A percentile compares a stretch with the other conserved stretches of the same genome.
Conservation (phyloP, 73 alveolate species). For the Paramecium primaurelia region DNA sequence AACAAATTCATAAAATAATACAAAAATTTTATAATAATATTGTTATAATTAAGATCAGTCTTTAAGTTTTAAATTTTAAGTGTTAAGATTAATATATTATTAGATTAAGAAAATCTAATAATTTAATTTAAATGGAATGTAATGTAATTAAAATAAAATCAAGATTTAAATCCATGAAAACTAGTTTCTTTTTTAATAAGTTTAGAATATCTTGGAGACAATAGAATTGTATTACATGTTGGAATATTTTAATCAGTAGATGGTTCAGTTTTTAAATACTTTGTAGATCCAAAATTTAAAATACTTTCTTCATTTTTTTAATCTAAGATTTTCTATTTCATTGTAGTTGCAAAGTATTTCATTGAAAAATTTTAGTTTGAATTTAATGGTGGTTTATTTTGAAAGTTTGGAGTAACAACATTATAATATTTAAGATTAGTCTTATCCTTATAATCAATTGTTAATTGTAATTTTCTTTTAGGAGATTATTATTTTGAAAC, state of each 20-base stretch:
- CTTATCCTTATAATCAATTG: not conserved
- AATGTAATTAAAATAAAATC: not conserved
- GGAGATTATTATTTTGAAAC: not conserved
- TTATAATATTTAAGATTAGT: not conserved
- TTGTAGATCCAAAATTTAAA: not conserved
- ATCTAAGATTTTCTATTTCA: not conserved
- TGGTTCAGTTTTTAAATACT: not conserved
- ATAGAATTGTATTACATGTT: not conserved
- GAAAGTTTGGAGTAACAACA: not conserved
- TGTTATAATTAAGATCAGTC: too few relatives aligned
- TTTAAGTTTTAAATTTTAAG: not conserved
- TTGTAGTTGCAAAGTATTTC: not conserved
- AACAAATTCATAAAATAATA: too few relatives aligned
- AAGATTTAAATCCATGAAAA: not conserved
- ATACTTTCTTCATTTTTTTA: not conserved
- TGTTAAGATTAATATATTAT: too few relatives aligned
- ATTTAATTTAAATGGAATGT: not conserved
- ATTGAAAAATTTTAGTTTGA: not conserved
- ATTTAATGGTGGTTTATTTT: not conserved
- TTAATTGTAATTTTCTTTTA: not conserved
- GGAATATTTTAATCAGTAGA: not conserved
- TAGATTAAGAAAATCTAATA: not conserved
- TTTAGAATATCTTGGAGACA: not conserved
- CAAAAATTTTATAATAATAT: too few relatives aligned
- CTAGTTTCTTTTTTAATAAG: not conserved